Conservation (phyloP, 495 filamentous ascomycete genomes). For the Chaetomidium leptoderma region DNA sequence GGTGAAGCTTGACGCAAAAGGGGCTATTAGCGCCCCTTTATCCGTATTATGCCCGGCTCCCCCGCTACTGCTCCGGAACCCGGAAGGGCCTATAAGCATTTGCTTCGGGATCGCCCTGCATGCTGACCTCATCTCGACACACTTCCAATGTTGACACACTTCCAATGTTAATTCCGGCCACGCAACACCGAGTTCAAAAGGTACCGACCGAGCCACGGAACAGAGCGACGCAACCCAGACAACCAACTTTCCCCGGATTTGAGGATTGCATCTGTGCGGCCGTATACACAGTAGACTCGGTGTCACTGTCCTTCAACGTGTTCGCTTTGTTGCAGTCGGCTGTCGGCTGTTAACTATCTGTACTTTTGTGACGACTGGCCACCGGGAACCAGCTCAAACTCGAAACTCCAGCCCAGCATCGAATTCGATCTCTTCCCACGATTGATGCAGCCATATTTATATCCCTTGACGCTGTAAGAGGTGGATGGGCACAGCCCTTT, state of each 20-base stretch:
- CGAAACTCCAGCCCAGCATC: neutral
- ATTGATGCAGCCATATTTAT: neutral
- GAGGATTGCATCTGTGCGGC: neutral
- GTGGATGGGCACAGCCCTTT: neutral
- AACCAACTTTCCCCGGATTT: neutral
- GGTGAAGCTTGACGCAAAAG: neutral
- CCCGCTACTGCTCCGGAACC: too few relatives aligned
- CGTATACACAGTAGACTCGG: neutral
- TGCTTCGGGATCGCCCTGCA: neutral
- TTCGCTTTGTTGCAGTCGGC: too few relatives aligned
- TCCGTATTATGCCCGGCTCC: too few relatives aligned
- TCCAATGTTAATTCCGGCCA: neutral
- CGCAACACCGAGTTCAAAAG: too few relatives aligned
- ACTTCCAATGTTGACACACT: too few relatives aligned
- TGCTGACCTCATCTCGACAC: conserved; percentile 4
- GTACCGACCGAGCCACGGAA: too few relatives aligned
- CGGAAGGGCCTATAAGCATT: neutral
- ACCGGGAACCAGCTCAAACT: neutral
- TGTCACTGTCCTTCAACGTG: neutral
- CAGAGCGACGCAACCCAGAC: too few relatives aligned
- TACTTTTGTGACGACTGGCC: neutral
- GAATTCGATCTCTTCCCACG: neutral
- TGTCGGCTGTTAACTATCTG: too few relatives aligned
- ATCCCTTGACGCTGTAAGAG: neutral
- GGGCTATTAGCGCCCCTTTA: neutral